These are phyloP conservation scores for Fragaria vesca DNA, from an alignment of 306 rosid species.

Conservation along the genomic window DNA sequence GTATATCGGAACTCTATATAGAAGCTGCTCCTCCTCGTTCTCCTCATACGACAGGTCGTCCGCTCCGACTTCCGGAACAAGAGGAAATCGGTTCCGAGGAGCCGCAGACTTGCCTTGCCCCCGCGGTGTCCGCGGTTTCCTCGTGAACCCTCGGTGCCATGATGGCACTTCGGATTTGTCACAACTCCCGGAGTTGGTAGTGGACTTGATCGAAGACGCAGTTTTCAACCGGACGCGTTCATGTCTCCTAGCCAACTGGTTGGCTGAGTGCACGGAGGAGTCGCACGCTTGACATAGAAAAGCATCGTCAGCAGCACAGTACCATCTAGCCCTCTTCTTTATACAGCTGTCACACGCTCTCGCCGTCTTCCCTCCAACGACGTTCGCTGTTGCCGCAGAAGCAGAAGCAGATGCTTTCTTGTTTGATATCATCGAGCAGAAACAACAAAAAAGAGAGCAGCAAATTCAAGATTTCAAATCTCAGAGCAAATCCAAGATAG, in stretches of 20 bases:
- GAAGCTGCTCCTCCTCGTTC: constrained; percentile 69
- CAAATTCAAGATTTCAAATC: neutral
- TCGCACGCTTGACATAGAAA: constrained; percentile 85
- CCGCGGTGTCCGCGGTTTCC: constrained; percentile 77
- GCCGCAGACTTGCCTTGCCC: constrained; percentile 34
- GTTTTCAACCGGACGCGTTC: constrained; percentile 64
- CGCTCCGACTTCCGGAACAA: constrained; percentile 63
- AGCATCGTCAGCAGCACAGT: constrained; percentile 95
- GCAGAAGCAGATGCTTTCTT: constrained; percentile 26
- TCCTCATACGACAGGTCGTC: constrained; percentile 54
- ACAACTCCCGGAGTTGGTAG: neutral
- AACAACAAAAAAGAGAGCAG: neutral
- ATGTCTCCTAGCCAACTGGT: constrained; percentile 68
- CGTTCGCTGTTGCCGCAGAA: constrained; percentile 33
- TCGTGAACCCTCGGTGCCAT: constrained; percentile 68
- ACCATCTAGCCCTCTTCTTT: constrained; percentile 89
- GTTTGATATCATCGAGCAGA: constrained; percentile 33
- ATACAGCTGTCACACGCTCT: constrained; percentile 91
- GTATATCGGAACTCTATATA: constrained; percentile 71
- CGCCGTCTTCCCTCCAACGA: constrained; percentile 71
- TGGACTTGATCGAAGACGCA: constrained; percentile 29
- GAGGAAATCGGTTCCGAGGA: constrained; percentile 39
- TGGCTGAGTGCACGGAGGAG: constrained; percentile 83
- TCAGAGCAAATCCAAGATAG: neutral
- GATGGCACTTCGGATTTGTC: constrained; percentile 32